Base-by-base conservation (phyloP, 768 basidiomycete genomes). In the Xerocomus potaroensis region DNA sequence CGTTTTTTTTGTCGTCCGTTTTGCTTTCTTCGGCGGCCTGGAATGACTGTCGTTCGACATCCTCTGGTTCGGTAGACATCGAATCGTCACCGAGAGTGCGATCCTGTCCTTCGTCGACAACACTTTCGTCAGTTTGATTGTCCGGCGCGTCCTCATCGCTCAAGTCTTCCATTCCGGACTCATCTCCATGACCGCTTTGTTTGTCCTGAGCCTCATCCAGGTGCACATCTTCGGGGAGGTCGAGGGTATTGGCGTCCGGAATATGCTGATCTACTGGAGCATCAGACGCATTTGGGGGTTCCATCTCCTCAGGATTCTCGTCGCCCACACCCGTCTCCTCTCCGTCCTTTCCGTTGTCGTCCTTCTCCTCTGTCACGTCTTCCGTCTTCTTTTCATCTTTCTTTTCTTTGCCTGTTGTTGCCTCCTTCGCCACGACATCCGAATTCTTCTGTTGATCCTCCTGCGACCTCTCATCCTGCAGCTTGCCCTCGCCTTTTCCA, bases 141-240 rank as follows among this genome's bases (percentile, higher is more conserved):
- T 68, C 61, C 8, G 52, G 30, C 12, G 9, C 29, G 51, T 42
- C 46, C 8, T 64, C 63, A 29, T 64, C 64, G 6, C 69, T 64
- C 55, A 69, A 63, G 23, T 73, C 69, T 37, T 73, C 75, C 56
- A 71, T 63, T 7, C 41, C 56, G 5, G 50, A 41, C 16, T 58
- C 60, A 39, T 67, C 61, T n/a, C 11, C 52, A 2, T 54, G 50
- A 18, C 60, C 61, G 8, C 66, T 62, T 18, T 45, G 51, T 24
- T 66, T 61, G 37, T 66, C 65, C 23, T 49, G 54, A 16, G 55
- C 55, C 41, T 70, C 65, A 18, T 72, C 74, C 21, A 94, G 63
- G 43, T 91, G 72, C 68, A 95, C 73, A 51, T 91, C 83, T 27
- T 97, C 94, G 0, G 95, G 95, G 9, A 98, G 75, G 58, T 98